These are phyloP conservation scores for Neoarthrinium moseri DNA, from an alignment of 2,329 filamentous ascomycete genomes.

Conservation along the genomic window DNA sequence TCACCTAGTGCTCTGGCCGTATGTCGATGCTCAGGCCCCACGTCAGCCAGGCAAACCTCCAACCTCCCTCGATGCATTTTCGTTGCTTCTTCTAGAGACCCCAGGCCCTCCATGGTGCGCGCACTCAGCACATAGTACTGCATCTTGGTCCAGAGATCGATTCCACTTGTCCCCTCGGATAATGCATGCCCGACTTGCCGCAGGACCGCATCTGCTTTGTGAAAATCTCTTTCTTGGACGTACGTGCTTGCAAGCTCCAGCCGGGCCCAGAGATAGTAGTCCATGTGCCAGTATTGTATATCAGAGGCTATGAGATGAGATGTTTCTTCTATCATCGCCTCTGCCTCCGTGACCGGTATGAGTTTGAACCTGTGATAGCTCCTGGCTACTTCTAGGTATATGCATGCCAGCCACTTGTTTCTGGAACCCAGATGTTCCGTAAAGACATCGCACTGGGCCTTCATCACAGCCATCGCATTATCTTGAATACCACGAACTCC, in stretches of 20 bases:
- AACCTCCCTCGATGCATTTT: background rate
- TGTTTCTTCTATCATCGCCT: background rate
- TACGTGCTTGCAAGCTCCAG: constrained; percentile 5
- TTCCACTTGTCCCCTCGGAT: background rate
- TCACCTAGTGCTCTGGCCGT: constrained; percentile 6
- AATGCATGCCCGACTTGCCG: background rate
- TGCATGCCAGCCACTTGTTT: constrained; percentile 3
- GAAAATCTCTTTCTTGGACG: constrained; percentile 1
- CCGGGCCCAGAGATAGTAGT: constrained; percentile 7
- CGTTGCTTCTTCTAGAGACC: background rate
- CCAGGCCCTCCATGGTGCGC: background rate
- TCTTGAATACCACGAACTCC: background rate
- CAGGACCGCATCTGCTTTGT: constrained; percentile 1
- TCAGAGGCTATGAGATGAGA: constrained; percentile 8
- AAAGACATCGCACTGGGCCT: constrained; percentile 2
- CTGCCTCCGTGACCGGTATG: background rate
- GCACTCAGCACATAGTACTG: constrained; percentile 4
- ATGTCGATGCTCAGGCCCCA: constrained; percentile 6
- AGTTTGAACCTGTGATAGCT: constrained; percentile 1
- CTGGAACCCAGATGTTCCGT: background rate
- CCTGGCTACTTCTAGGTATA: constrained; percentile 2
- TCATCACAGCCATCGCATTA: background rate
- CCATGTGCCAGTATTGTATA: constrained; percentile 9
- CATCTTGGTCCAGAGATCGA: constrained; percentile 8
- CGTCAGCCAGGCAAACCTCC: background rate